Conservation (phyloP, 2,329 filamentous ascomycete genomes). For the Sordariomycetes sp. region DNA sequence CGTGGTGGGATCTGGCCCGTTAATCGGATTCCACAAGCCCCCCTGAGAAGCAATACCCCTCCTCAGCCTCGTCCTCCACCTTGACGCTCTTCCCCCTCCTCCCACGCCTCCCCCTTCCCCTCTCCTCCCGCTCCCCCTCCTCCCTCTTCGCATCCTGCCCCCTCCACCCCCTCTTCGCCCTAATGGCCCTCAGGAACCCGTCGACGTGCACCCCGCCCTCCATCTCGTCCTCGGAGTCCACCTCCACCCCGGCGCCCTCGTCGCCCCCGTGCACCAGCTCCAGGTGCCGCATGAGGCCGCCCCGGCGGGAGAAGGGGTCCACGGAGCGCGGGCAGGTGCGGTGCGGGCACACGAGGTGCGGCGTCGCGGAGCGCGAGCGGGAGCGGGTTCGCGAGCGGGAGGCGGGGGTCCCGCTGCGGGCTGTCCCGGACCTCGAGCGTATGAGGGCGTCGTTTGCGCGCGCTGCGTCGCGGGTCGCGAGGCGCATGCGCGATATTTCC, state of each 20-base stretch:
- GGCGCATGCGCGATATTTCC: conserved; percentile 14
- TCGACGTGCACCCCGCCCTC: conserved; percentile 57
- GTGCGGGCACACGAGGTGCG: conserved; percentile 25
- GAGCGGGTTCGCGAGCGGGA: conserved; percentile 4
- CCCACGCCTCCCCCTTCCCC: conserved; percentile 5
- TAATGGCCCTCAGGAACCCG: conserved; percentile 51
- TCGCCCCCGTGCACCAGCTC: conserved; percentile 24
- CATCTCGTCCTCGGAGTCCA: conserved; percentile 40
- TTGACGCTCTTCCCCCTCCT: background rate
- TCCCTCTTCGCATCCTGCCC: conserved; percentile 13
- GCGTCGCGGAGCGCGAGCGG: conserved; percentile 4
- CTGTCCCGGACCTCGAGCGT: conserved; percentile 3
- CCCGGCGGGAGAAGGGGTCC: conserved; percentile 21
- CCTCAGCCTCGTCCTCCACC: background rate
- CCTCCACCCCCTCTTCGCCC: conserved; percentile 35
- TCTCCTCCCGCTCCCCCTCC: conserved; percentile 12
- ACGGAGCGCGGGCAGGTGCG: conserved; percentile 22
- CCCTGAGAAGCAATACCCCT: background rate
- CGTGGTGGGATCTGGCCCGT: background rate
- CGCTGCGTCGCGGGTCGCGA: background rate
- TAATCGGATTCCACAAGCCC: background rate
- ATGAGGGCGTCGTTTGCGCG: background rate
- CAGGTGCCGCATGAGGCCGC: conserved; percentile 27
- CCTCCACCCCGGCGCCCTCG: conserved; percentile 18
- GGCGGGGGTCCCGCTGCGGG: conserved; percentile 1